A percentile compares a stretch with the other conserved stretches of the same genome.
phyloP scores from a whole-genome alignment of 2,329 filamentous ascomycete species.

The Xylaria hypoxylon region DNA sequence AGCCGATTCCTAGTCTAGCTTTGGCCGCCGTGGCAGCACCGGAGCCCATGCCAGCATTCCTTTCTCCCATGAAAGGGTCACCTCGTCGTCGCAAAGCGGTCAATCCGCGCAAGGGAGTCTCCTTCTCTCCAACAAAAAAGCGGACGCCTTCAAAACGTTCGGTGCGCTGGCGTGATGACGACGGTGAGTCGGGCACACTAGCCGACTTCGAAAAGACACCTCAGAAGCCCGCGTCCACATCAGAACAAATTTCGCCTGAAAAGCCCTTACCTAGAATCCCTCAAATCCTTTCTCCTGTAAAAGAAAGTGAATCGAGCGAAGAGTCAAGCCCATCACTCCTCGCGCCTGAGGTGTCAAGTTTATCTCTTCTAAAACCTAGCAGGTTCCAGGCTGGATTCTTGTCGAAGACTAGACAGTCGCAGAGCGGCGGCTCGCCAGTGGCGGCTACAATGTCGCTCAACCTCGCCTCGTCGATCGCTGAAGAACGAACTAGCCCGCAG shows the following conservation, averaged over 20 bases:
- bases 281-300: conserved; percentile 65
- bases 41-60: conserved; percentile 52
- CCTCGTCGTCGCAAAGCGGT: conserved; percentile 81
- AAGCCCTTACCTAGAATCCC: conserved; percentile 60
- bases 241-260: conserved; percentile 64
- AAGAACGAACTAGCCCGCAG: conserved; percentile 61
- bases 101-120: conserved; percentile 75
- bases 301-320: conserved; percentile 67
- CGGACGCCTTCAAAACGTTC: conserved; percentile 76
- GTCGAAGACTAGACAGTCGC: conserved; percentile 63
- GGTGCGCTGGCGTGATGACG: conserved; percentile 94
- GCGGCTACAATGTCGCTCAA: conserved; percentile 68
- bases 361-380: conserved; percentile 67
- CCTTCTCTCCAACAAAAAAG: conserved; percentile 85
- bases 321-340: conserved; percentile 70
- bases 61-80: conserved; percentile 78
- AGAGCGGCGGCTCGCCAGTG: conserved; percentile 69
- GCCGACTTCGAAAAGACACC: conserved; percentile 95
- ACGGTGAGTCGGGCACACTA: conserved; percentile 81
- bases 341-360: conserved; percentile 57
- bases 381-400: conserved; percentile 92
- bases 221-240: conserved; percentile 71
- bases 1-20: conserved; percentile 59
- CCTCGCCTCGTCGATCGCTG: conserved; percentile 65
- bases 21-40: conserved; percentile 51